A percentile compares a stretch with the other conserved stretches of the same genome.
These are phyloP conservation scores for Themeda triandra DNA, from an alignment of 176 grass and related monocot species.

Conservation along the genomic window DNA sequence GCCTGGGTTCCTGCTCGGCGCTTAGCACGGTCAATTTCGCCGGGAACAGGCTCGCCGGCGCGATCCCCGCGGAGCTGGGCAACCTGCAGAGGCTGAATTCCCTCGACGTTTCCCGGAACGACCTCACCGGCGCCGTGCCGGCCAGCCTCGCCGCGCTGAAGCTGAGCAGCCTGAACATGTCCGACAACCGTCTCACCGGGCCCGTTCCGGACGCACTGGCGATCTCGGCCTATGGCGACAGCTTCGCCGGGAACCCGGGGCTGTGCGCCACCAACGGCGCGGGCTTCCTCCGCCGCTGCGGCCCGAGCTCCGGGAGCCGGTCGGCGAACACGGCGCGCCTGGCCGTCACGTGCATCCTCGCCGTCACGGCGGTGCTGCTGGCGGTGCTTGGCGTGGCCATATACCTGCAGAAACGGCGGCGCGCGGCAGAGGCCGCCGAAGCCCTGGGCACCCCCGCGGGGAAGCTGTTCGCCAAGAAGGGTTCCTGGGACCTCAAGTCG, in stretches of 20 bases:
- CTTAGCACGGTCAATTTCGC: constrained; percentile 52
- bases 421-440: neutral
- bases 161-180: constrained; percentile 64
- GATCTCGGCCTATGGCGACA: constrained; percentile 56
- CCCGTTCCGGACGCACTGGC: constrained; percentile 53
- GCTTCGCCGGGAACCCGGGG: constrained; percentile 68
- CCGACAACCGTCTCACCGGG: constrained; percentile 53
- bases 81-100: constrained; percentile 51
- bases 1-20: constrained; percentile 53
- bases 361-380: constrained; percentile 33
- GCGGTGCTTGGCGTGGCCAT: constrained; percentile 43
- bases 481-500: constrained; percentile 80
- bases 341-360: constrained; percentile 52
- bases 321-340: constrained; percentile 28
- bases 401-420: constrained; percentile 41
- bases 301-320: neutral
- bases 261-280: constrained; percentile 48
- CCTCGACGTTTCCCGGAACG: constrained; percentile 58
- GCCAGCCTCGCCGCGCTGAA: constrained; percentile 54
- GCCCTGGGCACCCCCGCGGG: neutral
- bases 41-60: constrained; percentile 54
- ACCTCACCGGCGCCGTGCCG: constrained; percentile 59
- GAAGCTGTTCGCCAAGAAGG: constrained; percentile 48
- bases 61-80: constrained; percentile 57
- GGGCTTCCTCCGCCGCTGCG: constrained; percentile 46